Percentiles rank a stretch among this genome's conserved stretches.
These are phyloP conservation scores for Dictyostelium brefeldianum DNA, from an alignment of 78 protist genomes.

Conservation along the genomic window DNA sequence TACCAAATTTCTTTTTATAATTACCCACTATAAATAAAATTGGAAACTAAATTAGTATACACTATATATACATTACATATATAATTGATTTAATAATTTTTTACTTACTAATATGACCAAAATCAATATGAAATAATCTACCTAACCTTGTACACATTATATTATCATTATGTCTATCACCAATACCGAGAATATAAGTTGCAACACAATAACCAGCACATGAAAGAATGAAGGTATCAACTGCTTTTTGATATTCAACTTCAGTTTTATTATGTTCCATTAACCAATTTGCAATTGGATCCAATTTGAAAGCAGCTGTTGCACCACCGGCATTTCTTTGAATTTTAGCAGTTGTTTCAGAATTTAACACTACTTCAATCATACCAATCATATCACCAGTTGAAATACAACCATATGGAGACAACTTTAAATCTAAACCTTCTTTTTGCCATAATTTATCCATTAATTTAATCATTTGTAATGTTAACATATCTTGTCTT, in stretches of 20 bases:
- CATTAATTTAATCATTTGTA: conserved; percentile 89
- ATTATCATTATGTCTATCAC: conserved; percentile 99
- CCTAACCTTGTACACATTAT: conserved; percentile 94
- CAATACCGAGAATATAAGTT: conserved; percentile 98
- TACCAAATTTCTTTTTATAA: conserved; percentile 82
- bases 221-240: conserved; percentile 86
- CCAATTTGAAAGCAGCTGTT: conserved; percentile 88
- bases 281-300: conserved; percentile 89
- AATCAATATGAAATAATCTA: conserved; percentile 96
- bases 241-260: conserved; percentile 60
- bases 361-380: conserved; percentile 94
- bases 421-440: conserved; percentile 88
- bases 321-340: conserved; percentile 89
- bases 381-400: conserved; percentile 95
- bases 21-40: conserved; percentile 82
- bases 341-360: conserved; percentile 93
- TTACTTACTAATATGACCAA: conserved; percentile 89
- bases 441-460: conserved; percentile 91
- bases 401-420: conserved; percentile 92
- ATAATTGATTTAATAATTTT: no score
- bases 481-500: conserved; percentile 94
- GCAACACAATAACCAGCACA: conserved; percentile 98
- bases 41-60: no score
- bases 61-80: no score
- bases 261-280: conserved; percentile 60